Evolutionary conservation across 306 rosid genomes (phyloP).

Genomic region (Castanopsis chinensis): DNA sequence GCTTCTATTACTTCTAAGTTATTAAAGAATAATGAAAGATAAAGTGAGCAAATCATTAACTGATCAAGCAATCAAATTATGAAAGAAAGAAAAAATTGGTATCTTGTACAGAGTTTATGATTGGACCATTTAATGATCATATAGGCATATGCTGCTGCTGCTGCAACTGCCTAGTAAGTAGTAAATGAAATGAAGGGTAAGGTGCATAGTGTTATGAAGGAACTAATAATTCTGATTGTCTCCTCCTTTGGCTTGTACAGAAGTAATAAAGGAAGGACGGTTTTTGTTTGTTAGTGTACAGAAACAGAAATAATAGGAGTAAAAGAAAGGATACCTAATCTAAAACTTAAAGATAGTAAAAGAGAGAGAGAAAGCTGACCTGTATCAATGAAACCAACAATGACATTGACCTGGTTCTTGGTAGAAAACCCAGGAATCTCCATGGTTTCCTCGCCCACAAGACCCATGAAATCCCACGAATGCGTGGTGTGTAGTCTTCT

Average conservation of each 20-base stretch:
- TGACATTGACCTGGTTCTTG: conserved; percentile 61
- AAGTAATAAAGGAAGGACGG: conserved; percentile 14
- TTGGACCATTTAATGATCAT: background rate
- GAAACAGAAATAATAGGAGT: conserved; percentile 10
- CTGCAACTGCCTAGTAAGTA: conserved; percentile 18
- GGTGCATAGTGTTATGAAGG: conserved; percentile 14
- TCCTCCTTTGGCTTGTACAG: background rate
- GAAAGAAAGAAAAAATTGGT: background rate
- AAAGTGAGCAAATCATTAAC: background rate
- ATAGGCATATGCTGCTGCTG: background rate
- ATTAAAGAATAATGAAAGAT: background rate
- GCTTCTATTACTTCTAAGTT: background rate
- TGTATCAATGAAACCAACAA: conserved; percentile 73
- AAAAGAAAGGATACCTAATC: background rate
- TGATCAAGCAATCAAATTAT: background rate
- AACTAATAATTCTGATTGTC: conserved; percentile 7
- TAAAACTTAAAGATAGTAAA: background rate
- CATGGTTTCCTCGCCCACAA: conserved; percentile 48
- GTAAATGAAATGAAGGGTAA: conserved; percentile 11
- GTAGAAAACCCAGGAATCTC: conserved; percentile 48
- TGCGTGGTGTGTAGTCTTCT: conserved; percentile 76
- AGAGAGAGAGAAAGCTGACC: conserved; percentile 30
- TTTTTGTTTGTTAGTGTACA: background rate
- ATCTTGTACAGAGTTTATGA: background rate
- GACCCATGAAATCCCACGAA: conserved; percentile 86